These are phyloP conservation scores for Xylaria scruposa DNA, from an alignment of 495 filamentous ascomycete species.

Conservation along the genomic window DNA sequence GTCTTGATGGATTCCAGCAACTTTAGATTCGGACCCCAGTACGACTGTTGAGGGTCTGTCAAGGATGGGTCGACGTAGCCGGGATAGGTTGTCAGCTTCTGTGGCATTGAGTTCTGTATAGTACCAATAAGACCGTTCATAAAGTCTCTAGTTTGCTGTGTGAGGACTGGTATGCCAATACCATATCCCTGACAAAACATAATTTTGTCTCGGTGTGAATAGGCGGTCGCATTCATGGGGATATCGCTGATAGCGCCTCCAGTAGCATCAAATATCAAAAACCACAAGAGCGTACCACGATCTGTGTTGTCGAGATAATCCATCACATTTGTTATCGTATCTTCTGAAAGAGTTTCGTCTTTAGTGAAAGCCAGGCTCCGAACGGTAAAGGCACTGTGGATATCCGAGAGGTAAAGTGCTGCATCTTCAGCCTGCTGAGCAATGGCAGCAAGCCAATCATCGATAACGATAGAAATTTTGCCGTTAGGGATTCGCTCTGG, in stretches of 20 bases:
- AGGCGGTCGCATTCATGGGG: slow-evolving; percentile 57
- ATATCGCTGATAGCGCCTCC: slow-evolving; percentile 61
- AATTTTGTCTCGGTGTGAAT: slow-evolving; percentile 63
- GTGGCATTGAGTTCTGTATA: slow-evolving; percentile 39
- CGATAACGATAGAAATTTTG: slow-evolving; percentile 48
- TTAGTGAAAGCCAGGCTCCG: slow-evolving; percentile 59
- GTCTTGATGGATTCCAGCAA: slow-evolving; percentile 59
- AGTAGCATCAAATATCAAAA: slow-evolving; percentile 60
- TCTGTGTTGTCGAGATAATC: slow-evolving; percentile 55
- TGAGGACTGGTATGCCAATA: slow-evolving; percentile 54
- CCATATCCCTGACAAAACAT: slow-evolving; percentile 66
- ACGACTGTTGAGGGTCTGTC: slow-evolving; percentile 54
- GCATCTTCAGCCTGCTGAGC: slow-evolving; percentile 58
- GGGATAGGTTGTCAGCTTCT: slow-evolving; percentile 63
- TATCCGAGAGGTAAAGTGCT: slow-evolving; percentile 50
- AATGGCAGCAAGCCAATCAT: slow-evolving; percentile 63
- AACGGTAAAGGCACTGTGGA: slow-evolving; percentile 58
- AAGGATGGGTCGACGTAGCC: slow-evolving; percentile 75
- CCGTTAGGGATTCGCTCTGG: slow-evolving; percentile 50
- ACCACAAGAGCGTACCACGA: slow-evolving; percentile 61
- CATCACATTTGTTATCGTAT: slow-evolving; percentile 54
- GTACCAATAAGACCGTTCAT: slow-evolving; percentile 56
- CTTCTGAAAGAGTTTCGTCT: slow-evolving; percentile 51
- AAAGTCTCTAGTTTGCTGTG: slow-evolving; percentile 49
- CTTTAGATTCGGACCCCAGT: slow-evolving; percentile 63